phyloP scores from a whole-genome alignment of 2,329 filamentous ascomycete species.

The Aureobasidium sp. region DNA sequence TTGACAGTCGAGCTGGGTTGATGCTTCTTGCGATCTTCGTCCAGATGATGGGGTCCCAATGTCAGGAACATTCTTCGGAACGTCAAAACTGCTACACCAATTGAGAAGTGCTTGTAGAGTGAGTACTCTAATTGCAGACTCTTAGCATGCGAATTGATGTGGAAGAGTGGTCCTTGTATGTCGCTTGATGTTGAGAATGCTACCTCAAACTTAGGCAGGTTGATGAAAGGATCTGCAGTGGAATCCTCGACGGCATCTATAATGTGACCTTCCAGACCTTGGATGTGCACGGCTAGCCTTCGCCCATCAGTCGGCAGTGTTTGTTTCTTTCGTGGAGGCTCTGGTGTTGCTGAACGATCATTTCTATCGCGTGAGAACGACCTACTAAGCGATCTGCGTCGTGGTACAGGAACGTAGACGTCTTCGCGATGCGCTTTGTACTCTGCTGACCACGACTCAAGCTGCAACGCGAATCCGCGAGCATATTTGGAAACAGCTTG shows the following conservation, averaged over 20 bases:
- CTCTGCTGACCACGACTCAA: conserved; percentile 81
- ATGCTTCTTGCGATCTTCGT: conserved; percentile 11
- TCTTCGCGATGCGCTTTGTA: conserved; percentile 72
- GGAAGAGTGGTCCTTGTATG: conserved; percentile 77
- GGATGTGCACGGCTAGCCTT: conserved; percentile 69
- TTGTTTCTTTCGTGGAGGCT: conserved; percentile 30
- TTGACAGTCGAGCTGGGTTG: conserved; percentile 10
- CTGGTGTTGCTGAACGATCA: conserved; percentile 49
- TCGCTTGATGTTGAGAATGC: conserved; percentile 81
- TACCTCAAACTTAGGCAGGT: conserved; percentile 78
- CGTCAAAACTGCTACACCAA: conserved; percentile 63
- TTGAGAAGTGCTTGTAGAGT: conserved; percentile 83
- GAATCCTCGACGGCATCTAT: conserved; percentile 80
- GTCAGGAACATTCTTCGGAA: conserved; percentile 14
- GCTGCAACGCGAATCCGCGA: conserved; percentile 74
- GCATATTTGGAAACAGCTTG: conserved; percentile 73
- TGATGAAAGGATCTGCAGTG: conserved; percentile 79
- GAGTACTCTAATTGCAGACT: conserved; percentile 83
- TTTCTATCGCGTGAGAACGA: conserved; percentile 7
- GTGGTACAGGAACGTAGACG: conserved; percentile 46
- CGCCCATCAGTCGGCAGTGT: conserved; percentile 58
- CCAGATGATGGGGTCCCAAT: background rate
- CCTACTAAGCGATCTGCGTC: conserved; percentile 64
- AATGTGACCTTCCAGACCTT: conserved; percentile 82
- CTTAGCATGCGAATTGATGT: conserved; percentile 74